Base-by-base conservation (phyloP, 345 rosid species). In the Eucalyptus erythrocorys region DNA sequence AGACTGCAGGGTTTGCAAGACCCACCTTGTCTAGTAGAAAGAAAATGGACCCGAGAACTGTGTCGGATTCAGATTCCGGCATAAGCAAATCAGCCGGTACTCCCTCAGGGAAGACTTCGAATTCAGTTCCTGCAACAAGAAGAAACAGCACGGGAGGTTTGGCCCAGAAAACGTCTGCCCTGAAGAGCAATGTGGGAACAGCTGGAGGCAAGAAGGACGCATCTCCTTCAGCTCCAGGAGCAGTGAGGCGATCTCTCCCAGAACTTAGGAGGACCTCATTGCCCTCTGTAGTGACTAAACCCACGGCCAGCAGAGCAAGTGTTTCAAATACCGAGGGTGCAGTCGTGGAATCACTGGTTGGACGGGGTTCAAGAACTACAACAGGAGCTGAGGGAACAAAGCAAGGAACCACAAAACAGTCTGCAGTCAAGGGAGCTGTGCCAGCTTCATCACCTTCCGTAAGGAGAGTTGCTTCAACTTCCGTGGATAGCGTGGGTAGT, bases 91-190 rank as follows among this genome's bases (percentile, higher is more conserved):
- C 96, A 48, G 90, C 94, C 16, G 88, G 90, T 17, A 90, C 94
- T 88, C 93, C 92, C 86, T 93, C 94, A 32, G 88, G 91, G 76
- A 88, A 94, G 53, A 89, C 88, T 88, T 90, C 94, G 12, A 91
- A 88, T 89, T 92, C 96, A 51, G 94, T 91, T 88, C 95, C 97
- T 9, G 93, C 87, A 17, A 42, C 92, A 21, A 95, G 99, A 92
- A 92, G 98, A 90, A 96, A 94, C 88, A 98, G 99, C 91, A 96
- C 98, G 13, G 99, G 99, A 86, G 98, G 99, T 84, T 89, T 95
- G 90, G 53, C 93, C 27, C 96, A 93, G 90, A 97, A 96, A 91
- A 85, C 91, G 66, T 90, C 96, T 79, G 86, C 90, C 87, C 87
- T 21, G 88, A 91, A 80, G n/a, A 90, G 49, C 88, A 91, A 55